A percentile compares a stretch with the other conserved stretches of the same genome.
Evolutionary conservation across 768 basidiomycete genomes (phyloP).

Genomic region (Leccinum obscurum): DNA sequence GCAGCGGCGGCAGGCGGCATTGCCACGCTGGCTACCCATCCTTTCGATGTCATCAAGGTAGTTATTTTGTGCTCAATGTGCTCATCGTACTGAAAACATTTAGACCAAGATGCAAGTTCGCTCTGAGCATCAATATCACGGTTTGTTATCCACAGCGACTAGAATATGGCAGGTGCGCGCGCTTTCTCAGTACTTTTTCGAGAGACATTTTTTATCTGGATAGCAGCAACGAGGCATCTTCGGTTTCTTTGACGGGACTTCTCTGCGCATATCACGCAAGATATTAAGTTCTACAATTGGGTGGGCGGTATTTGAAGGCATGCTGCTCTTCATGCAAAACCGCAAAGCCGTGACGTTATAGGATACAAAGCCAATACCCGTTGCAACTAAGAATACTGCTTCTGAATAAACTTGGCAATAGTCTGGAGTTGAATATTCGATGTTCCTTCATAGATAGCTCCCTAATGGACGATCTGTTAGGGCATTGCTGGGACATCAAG

Average conservation of each 20-base stretch:
- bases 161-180: constrained; percentile 68
- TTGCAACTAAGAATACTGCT: constrained; percentile 63
- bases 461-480: constrained; percentile 42
- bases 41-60: constrained; percentile 94
- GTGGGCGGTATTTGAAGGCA: constrained; percentile 88
- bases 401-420: constrained; percentile 89
- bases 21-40: constrained; percentile 85
- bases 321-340: constrained; percentile 57
- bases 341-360: constrained; percentile 15
- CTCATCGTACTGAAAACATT: constrained; percentile 4
- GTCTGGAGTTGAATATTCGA: constrained; percentile 99
- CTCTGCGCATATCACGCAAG: constrained; percentile 82
- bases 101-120: constrained; percentile 94
- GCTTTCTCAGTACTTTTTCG: background rate
- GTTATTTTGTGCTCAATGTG: background rate
- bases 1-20: constrained; percentile 82
- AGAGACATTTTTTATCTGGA: background rate
- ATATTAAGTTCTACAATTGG: constrained; percentile 87
- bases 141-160: constrained; percentile 59
- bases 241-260: constrained; percentile 87
- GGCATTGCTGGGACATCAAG: background rate
- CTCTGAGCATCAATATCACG: constrained; percentile 71
- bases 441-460: constrained; percentile 92
- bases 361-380: background rate
- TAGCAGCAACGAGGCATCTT: constrained; percentile 82